These are phyloP conservation scores for Aspergillus tamarii DNA, from an alignment of 2,329 filamentous ascomycete genomes.

Conservation along the genomic window DNA sequence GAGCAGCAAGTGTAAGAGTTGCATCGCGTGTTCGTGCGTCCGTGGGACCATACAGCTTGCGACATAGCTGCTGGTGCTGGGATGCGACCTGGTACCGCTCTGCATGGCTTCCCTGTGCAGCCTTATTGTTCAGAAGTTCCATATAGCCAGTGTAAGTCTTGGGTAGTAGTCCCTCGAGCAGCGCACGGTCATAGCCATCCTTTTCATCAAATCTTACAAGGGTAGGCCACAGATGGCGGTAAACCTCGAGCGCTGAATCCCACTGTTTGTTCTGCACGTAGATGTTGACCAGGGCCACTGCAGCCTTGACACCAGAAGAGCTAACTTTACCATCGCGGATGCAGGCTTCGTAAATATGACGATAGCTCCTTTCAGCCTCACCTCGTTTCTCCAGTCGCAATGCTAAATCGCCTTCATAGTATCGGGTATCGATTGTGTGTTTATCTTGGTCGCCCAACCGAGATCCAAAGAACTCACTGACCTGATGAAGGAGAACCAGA, in stretches of 20 bases:
- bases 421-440: slow-evolving; percentile 52
- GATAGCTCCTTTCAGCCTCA: slow-evolving; percentile 47
- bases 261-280: slow-evolving; percentile 52
- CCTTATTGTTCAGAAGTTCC: slow-evolving; percentile 50
- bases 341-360: slow-evolving; percentile 47
- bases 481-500: slow-evolving; percentile 32
- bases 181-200: slow-evolving; percentile 39
- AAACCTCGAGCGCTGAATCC: slow-evolving; percentile 51
- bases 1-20: slow-evolving; percentile 45
- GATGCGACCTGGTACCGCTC: slow-evolving; percentile 52
- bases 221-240: slow-evolving; percentile 52
- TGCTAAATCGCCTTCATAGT: slow-evolving; percentile 51
- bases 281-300: slow-evolving; percentile 48
- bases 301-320: slow-evolving; percentile 51
- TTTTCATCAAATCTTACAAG: slow-evolving; percentile 48
- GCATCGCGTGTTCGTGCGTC: slow-evolving; percentile 43
- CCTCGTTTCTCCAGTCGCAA: slow-evolving; percentile 44
- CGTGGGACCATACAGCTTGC: slow-evolving; percentile 41
- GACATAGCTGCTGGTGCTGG: slow-evolving; percentile 53
- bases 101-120: slow-evolving; percentile 45
- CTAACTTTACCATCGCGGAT: slow-evolving; percentile 34
- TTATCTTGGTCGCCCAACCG: slow-evolving; percentile 44
- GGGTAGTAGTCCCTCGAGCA: slow-evolving; percentile 46
- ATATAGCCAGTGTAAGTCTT: slow-evolving; percentile 54
- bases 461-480: slow-evolving; percentile 36